Percentiles rank a stretch among this genome's conserved stretches.
Conservation (phyloP, 2,329 filamentous ascomycete species). For the Diplocarpon mali region DNA sequence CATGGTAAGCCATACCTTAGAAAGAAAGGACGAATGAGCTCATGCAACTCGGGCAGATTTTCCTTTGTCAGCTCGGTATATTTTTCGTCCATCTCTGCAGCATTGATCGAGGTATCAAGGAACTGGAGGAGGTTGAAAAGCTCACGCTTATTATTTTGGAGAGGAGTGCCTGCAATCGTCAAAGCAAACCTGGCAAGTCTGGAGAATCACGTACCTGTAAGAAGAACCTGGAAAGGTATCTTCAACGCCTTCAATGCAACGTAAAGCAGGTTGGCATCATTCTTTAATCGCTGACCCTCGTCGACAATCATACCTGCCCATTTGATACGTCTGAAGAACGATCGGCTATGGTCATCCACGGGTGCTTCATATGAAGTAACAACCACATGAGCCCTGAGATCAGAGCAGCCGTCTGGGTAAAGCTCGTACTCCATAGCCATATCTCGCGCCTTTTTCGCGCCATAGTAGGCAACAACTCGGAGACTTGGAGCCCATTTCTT, state of each 20-base stretch:
- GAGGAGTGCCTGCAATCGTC: constrained; percentile 49
- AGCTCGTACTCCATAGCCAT: constrained; percentile 77
- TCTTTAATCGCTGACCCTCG: constrained; percentile 91
- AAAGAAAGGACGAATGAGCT: constrained; percentile 65
- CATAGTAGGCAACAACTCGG: constrained; percentile 87
- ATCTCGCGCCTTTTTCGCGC: constrained; percentile 61
- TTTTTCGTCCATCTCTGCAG: constrained; percentile 60
- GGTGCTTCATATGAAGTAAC: constrained; percentile 93
- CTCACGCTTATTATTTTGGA: constrained; percentile 93
- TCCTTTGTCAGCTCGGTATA: constrained; percentile 73
- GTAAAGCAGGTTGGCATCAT: constrained; percentile 78
- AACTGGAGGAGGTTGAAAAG: constrained; percentile 97
- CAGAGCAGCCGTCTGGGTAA: constrained; percentile 53
- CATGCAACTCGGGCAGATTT: constrained; percentile 70
- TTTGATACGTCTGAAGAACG: constrained; percentile 56
- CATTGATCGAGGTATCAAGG: constrained; percentile 60
- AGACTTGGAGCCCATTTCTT: constrained; percentile 84
- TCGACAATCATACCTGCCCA: constrained; percentile 90
- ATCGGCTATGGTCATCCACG: constrained; percentile 56
- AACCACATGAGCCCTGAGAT: constrained; percentile 80
- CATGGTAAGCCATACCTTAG: constrained; percentile 30
- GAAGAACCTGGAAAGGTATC: constrained; percentile 71
- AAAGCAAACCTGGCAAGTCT: neutral
- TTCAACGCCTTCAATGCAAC: constrained; percentile 59
- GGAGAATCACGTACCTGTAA: constrained; percentile 37